phyloP scores from a whole-genome alignment of 768 basidiomycete species.

The Pisolithus albus region DNA sequence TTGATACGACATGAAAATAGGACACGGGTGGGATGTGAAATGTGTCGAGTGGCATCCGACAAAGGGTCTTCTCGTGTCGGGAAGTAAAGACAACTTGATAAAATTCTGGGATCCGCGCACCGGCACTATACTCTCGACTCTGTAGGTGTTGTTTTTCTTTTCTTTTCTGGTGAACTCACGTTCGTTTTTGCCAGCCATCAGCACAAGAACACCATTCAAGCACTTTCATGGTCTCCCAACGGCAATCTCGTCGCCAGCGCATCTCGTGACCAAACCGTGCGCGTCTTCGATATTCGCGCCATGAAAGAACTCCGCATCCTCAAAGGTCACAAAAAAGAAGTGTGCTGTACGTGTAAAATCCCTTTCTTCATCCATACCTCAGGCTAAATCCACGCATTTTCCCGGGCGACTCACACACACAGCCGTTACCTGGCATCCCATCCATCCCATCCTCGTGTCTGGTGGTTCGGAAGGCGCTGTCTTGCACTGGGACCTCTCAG shows the following conservation, averaged over 20 bases:
- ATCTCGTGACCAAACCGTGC: slow-evolving; percentile 88
- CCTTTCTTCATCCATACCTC: background rate
- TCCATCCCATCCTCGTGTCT: slow-evolving; percentile 85
- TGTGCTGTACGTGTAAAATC: slow-evolving; percentile 66
- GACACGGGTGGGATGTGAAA: slow-evolving; percentile 99
- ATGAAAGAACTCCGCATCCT: slow-evolving; percentile 93
- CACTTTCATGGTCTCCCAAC: slow-evolving; percentile 88
- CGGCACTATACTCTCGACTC: slow-evolving; percentile 80
- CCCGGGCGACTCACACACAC: background rate
- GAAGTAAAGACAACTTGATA: slow-evolving; percentile 96
- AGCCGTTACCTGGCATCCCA: slow-evolving; percentile 96
- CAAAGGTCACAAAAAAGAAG: slow-evolving; percentile 97
- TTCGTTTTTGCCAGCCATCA: slow-evolving; percentile 57
- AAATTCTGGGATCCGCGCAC: slow-evolving; percentile 99
- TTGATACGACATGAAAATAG: slow-evolving; percentile 35
- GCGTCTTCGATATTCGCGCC: slow-evolving; percentile 95
- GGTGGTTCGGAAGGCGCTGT: slow-evolving; percentile 94
- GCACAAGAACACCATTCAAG: slow-evolving; percentile 96
- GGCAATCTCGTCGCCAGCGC: slow-evolving; percentile 93
- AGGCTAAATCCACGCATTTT: background rate
- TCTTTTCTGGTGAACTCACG: background rate
- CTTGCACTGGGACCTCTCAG: slow-evolving; percentile 87
- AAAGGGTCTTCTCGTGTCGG: slow-evolving; percentile 90
- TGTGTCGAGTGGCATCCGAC: slow-evolving; percentile 99
- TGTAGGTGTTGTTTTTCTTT: slow-evolving; percentile 45